Base-by-base conservation (phyloP, 768 basidiomycete genomes). In the Termitomyces sp. region DNA sequence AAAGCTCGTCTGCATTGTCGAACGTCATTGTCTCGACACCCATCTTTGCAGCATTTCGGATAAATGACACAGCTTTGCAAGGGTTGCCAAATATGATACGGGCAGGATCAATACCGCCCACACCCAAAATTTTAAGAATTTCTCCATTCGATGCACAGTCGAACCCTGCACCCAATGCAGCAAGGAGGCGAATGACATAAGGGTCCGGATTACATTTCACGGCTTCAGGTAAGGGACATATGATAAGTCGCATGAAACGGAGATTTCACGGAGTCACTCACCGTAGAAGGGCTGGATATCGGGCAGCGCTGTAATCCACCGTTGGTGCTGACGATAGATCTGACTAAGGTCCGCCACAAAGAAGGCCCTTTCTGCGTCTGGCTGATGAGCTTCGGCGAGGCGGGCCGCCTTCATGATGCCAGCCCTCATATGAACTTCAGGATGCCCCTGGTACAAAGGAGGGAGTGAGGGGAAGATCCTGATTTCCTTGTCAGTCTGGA, bases 161-260 rank as follows among this genome's bases (percentile, higher is more conserved):
- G 76, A 99, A 99, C 12, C 95, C 95, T 2, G 92, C 79, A 32
- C 97, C 97, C 53, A 98, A 77, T 36, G 92, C 86, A 16, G 93
- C 92, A 46, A 99, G 85, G 55, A 99, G 83, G 61, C 94, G 89
- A 55, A 98, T 81, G 59, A 99, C 88, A 69, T 93, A 93, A 4
- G 95, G 94, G 69, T 98, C 96, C 20, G 97, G 96, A 78, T 99
- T 99, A 77, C 94, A 97, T 78, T 99, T 99, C 69, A 98, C 86
- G 61, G 97, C 94, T 94, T 71, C 64, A 68, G 70, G 64, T 58
- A 60, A 61, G 45, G 45, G 55, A 52, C 33, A 57, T 60, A 49
- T 55, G n/a, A 62, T 61, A 49, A 56, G 39, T 55, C 28, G 28
- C 11, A 15, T 36, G n/a, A 60, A 59, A 11, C n/a, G 18, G 42